A percentile compares a stretch with the other conserved stretches of the same genome.
Evolutionary conservation across 73 alveolate genomes (phyloP).

Genomic region (Effrenium voratum): DNA sequence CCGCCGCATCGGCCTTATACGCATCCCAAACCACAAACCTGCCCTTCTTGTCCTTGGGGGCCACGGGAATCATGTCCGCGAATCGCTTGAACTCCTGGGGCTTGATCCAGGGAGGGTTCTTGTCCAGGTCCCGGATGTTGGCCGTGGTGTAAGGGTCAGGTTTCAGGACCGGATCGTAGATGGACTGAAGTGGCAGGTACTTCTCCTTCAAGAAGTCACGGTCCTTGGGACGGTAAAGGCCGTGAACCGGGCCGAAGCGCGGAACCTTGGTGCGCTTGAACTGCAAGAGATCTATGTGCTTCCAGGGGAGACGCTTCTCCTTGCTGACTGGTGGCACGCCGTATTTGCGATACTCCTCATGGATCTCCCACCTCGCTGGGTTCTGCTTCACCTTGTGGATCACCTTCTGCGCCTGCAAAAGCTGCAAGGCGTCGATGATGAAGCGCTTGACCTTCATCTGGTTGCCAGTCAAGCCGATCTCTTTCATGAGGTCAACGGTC

Average conservation of each 20-base stretch:
- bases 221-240: conserved; percentile 86
- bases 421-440: conserved; percentile 82
- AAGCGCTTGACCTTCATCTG: conserved; percentile 94
- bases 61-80: conserved; percentile 15
- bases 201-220: conserved; percentile 43
- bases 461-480: conserved; percentile 70
- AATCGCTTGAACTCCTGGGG: not conserved
- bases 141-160: conserved; percentile 57
- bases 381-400: conserved; percentile 77
- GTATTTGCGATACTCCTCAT: conserved; percentile 87
- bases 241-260: conserved; percentile 45
- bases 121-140: conserved; percentile 13
- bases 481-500: conserved; percentile 84
- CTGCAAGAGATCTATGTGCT: conserved; percentile 18
- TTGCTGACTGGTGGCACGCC: conserved; percentile 78
- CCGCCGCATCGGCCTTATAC: not conserved
- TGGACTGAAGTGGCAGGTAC: conserved; percentile 46
- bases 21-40: conserved; percentile 57
- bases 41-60: conserved; percentile 53
- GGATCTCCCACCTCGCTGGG: conserved; percentile 93
- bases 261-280: conserved; percentile 70
- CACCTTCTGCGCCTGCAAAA: conserved; percentile 79
- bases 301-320: too few species aligned
- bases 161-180: conserved; percentile 76
- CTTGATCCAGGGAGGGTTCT: not conserved